Evolutionary conservation across 2,329 filamentous ascomycete genomes (phyloP), one percentile per base, ranked within the genome.

Genomic region (Aureobasidium sp.): DNA sequence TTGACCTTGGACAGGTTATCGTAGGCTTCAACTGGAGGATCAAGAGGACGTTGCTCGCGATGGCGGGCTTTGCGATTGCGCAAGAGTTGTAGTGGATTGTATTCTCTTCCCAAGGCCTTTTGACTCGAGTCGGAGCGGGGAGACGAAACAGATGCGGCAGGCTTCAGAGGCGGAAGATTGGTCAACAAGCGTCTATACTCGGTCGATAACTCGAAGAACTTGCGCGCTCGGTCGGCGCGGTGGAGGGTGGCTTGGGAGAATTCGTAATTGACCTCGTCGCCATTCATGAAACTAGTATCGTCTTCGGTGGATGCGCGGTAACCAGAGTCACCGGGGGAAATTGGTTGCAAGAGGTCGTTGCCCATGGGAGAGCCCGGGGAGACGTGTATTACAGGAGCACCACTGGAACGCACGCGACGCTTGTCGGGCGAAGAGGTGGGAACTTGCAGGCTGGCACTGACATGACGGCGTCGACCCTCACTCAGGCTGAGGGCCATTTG

Each of bases 31-130:
- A 81, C 80, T 65, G 90, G 86, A 17, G 89, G 86, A 68, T 94
- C 85, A 37, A 96, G 87, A 0, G 82, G 76, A 66, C 84, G 87
- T 44, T 90, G 84, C 75, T 95, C 90, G 17, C 92, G 84, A 29
- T 88, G 87, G 65, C 94, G 83, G 14, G 94, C 84, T 71, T 92
- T 93, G 52, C 93, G 84, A 71, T 99, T 97, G 22, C 94, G 87
- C 61, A 97, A 89, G 68, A 91, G 91, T 73, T 97, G 94, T 27
- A 99, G 76, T 5, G 93, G 94, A 71, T 99, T 96, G 72, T 97
- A 97, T 2, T 80, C 77, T 58, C 92, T 86, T 5, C 89, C 88
- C 8, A 87, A 73, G n/a, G 63, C 70, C 45, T 73, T 67, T 52
- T 76, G 69, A 65, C 76, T 74, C 63, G 73, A 69, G 0, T 73